Percentiles rank a stretch among this genome's conserved stretches.
These are phyloP conservation scores for Raphanus raphanistrum DNA, from an alignment of 345 rosid species.

Conservation along the genomic window DNA sequence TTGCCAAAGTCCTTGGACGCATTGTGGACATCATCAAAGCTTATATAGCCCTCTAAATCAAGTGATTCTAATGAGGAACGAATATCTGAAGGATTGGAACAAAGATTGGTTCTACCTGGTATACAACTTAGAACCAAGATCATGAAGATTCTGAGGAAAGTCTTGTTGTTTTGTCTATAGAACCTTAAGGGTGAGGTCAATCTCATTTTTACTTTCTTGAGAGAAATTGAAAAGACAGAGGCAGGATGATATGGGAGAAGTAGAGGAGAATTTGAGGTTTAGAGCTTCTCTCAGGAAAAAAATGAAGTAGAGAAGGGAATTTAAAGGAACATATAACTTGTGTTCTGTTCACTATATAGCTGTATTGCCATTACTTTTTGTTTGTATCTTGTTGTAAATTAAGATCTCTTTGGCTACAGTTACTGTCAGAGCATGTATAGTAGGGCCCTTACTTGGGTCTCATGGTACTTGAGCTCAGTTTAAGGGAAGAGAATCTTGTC, in stretches of 20 bases:
- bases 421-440: slow-evolving; percentile 26
- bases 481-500: slow-evolving; percentile 35
- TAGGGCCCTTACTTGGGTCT: slow-evolving; percentile 61
- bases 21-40: slow-evolving; percentile 53
- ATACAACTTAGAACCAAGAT: slow-evolving; percentile 61
- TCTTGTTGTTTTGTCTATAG: slow-evolving; percentile 45
- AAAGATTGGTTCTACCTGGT: slow-evolving; percentile 52
- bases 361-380: slow-evolving; percentile 19
- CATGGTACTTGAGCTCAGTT: slow-evolving; percentile 35
- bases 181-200: slow-evolving; percentile 44
- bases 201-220: slow-evolving; percentile 49
- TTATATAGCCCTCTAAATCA: slow-evolving; percentile 61
- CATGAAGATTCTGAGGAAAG: slow-evolving; percentile 48
- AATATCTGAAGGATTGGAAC: slow-evolving; percentile 42
- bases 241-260: not conserved
- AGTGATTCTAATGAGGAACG: slow-evolving; percentile 47
- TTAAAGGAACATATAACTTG: slow-evolving; percentile 57
- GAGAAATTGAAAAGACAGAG: slow-evolving; percentile 28
- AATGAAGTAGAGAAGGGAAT: slow-evolving; percentile 51
- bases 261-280: slow-evolving; percentile 42
- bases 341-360: slow-evolving; percentile 27
- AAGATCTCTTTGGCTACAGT: not conserved
- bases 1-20: slow-evolving; percentile 94
- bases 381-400: slow-evolving; percentile 30
- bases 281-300: slow-evolving; percentile 38